Evolutionary conservation across 163 green algal genomes (phyloP).

Genomic region (Prototheca cutis): DNA sequence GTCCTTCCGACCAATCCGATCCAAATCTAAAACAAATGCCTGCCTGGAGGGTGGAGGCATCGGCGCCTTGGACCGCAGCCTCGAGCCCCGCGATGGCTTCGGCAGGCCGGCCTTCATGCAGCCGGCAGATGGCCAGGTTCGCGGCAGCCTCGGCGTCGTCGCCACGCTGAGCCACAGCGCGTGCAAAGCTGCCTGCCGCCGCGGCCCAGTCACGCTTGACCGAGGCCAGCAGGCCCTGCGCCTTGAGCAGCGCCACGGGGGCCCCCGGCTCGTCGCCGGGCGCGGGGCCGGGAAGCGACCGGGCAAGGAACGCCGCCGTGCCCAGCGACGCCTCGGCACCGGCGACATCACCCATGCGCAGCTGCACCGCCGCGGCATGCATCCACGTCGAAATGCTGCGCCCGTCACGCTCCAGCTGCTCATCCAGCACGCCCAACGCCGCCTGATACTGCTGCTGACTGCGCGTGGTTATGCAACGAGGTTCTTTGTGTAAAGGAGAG

Average conservation of each 20-base stretch:
- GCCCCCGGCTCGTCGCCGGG: neutral
- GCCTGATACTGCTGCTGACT: neutral
- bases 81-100: constrained; percentile 6
- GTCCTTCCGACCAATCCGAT: too few relatives aligned
- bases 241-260: neutral
- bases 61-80: neutral
- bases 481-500: too few relatives aligned
- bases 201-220: constrained; percentile 7
- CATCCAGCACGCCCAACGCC: neutral
- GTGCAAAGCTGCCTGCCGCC: constrained; percentile 1
- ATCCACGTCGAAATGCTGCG: neutral
- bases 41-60: neutral
- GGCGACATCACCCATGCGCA: neutral
- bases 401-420: neutral
- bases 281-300: too few relatives aligned
- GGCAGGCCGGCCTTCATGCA: constrained; percentile 11
- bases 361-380: neutral
- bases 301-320: neutral
- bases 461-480: too few relatives aligned
- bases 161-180: neutral
- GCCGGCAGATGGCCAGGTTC: constrained; percentile 10
- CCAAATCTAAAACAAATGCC: neutral
- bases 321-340: neutral
- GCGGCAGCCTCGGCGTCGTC: constrained; percentile 3
- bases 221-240: constrained; percentile 5